Evolutionary conservation across 495 filamentous ascomycete species (phyloP).

Genomic region (Hypomontagnella submonticulosa): DNA sequence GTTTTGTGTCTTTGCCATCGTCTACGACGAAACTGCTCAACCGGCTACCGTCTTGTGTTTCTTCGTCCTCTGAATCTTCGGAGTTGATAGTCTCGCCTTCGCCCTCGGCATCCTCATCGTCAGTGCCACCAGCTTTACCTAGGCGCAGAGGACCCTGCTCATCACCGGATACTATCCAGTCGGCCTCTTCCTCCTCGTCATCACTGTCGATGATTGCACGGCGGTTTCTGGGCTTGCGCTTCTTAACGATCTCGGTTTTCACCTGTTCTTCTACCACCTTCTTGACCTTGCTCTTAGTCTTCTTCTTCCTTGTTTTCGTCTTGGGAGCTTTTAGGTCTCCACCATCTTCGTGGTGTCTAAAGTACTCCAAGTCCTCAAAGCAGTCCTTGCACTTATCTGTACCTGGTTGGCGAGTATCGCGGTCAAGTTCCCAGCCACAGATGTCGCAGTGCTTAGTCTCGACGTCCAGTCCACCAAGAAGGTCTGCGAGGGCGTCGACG

Average conservation of each 20-base stretch:
- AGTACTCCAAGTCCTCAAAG: slow-evolving; percentile 68
- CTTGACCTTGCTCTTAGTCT: slow-evolving; percentile 58
- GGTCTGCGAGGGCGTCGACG: slow-evolving; percentile 83
- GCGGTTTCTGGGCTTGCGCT: slow-evolving; percentile 62
- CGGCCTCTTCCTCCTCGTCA: slow-evolving; percentile 75
- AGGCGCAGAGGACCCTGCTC: slow-evolving; percentile 67
- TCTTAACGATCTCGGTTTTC: slow-evolving; percentile 51
- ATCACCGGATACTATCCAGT: slow-evolving; percentile 77
- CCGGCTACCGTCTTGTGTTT: slow-evolving; percentile 58
- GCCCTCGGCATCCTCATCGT: slow-evolving; percentile 88
- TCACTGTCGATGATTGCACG: slow-evolving; percentile 70
- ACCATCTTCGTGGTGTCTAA: slow-evolving; percentile 53
- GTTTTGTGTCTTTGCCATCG: slow-evolving; percentile 50
- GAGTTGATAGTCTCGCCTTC: slow-evolving; percentile 81
- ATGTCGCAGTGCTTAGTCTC: slow-evolving; percentile 87
- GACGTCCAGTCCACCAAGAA: slow-evolving; percentile 86
- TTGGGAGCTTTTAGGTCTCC: slow-evolving; percentile 44
- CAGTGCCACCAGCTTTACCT: slow-evolving; percentile 81
- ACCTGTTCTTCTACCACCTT: slow-evolving; percentile 59
- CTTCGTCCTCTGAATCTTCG: slow-evolving; percentile 64
- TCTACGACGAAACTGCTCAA: slow-evolving; percentile 60
- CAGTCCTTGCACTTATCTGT: slow-evolving; percentile 72
- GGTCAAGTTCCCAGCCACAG: slow-evolving; percentile 77
- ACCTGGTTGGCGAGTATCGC: slow-evolving; percentile 67
- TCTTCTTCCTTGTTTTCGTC: slow-evolving; percentile 46